Evolutionary conservation across 768 basidiomycete genomes (phyloP), one percentile per base, ranked within the genome.

Genomic region (Suillus ampliporus): DNA sequence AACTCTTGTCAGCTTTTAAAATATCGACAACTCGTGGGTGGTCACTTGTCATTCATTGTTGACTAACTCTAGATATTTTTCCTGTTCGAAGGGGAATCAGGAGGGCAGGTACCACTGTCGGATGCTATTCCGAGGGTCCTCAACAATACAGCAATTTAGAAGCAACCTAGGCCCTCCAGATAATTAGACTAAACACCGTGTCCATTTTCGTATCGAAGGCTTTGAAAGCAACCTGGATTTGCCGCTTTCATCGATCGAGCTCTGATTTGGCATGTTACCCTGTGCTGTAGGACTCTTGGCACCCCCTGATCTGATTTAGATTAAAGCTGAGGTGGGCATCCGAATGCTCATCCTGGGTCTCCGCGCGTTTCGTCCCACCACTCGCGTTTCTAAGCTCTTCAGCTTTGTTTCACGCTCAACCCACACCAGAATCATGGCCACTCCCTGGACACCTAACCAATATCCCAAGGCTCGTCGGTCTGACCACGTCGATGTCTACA

Each of bases 401-500:
- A 65, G 65, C 61, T 64, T 63, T 60, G n/a, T 53, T 52, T 65
- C 65, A 61, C 65, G 62, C 57, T 51, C 53, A 4, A 44, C 53
- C 34, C 64, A 69, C 19, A 46, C 66, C 9, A 52, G 65, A 23
- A 31, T 64, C 59, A 73, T 65, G 5, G 79, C 78, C 17, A 82
- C 82, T 9, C 72, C 78, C 8, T 91, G 88, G 87, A 76, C 68
- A 14, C 79, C 86, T 21, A 81, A 85, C 66, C 71, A 70, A 31
- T 94, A 94, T 70, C 93, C 93, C 0, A 57, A 73, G 9, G 82
- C 89, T 31, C 86, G 84, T 60, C 85, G 90, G 57, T 86, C 84
- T 8, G 86, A 89, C 68, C 85, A 89, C 69, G 76, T 87, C 53
- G 89, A 92, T 72, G 72, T 82, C 38, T 94, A 91, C 78, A 83